Evolutionary conservation across 176 grass and related monocot genomes (phyloP), one percentile per base, ranked within the genome.

Genomic region (Oryza glumipatula): DNA sequence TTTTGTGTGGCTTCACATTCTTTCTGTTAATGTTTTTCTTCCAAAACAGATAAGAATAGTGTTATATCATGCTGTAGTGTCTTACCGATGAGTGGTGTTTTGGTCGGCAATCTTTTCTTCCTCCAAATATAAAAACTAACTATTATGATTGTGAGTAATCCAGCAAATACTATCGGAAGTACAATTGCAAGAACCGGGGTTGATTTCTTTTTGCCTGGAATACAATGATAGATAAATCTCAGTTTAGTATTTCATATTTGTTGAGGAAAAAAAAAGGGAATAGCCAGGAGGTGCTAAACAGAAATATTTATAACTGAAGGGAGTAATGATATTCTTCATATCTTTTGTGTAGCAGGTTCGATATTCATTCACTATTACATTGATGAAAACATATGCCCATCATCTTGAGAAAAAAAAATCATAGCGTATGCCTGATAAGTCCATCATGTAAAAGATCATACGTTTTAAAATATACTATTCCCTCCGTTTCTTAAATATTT

Each of bases 121-220:
- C 78, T 87, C 79, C 79, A 90, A 49, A 83, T 24, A 19, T 13
- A 87, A 74, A 90, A 64, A 17, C 60, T 3, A 24, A 83, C 48
- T n/a, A 78, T 0, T 21, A 32, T 43, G 3, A 87, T 21, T 11
- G 56, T 32, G 24, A 79, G 28, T 60, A 85, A 33, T 67, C 65
- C 45, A 80, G 7, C 12, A 24, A 73, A 28, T 7, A 66, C 11
- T 80, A 63, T 28, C 39, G 84, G 30, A 80, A 90, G 6, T 12
- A 81, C 80, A 75, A 87, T 74, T 83, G 48, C 74, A 64, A 90
- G 69, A 78, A 79, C 74, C n/a, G 32, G 64, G 41, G 21, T 28
- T 32, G 68, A 60, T 6, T 23, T 65, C 14, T 67, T 79, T 47
- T 72, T 87, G 8, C 78, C 82, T 73, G 35, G 21, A 70, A 61